Base-by-base conservation (phyloP, 441 rosid species). In the Populus tomentosa region DNA sequence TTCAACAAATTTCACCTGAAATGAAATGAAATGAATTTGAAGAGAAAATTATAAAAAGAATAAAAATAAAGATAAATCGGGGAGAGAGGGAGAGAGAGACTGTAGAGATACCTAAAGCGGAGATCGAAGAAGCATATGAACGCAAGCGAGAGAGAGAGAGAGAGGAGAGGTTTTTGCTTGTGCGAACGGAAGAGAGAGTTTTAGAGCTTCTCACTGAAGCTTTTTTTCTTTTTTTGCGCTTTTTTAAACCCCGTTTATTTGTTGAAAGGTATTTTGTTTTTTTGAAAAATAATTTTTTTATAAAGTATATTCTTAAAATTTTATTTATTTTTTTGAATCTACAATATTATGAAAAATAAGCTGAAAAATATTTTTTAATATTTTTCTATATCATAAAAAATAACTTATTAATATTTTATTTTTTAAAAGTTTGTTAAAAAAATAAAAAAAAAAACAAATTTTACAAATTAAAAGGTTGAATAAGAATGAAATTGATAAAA, bases 51-150 rank as follows among this genome's bases (percentile, higher is more conserved):
- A 50, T 3, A 4, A 2, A 5, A 20, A 33, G 3, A 33, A 20
- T 53, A 26, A 71, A 13, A 9, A 62, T 23, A 23, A 23, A 4
- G 65, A 62, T 62, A 23, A 62, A 62, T 23, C 65, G n/a, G 26
- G 21, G 65, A 62, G 65, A 62, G 8, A 61, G 28, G 18, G 24
- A 61, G 65, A 61, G 65, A 62, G 28, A 56, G 9, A 62, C 65
- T 10, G 28, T 23, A 61, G 26, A 21, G 13, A 61, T 61, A 62
- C 79, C 75, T 71, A 66, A 16, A 71, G 68, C 18, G 13, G 75
- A 77, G 53, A 62, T 77, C 75, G 30, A 38, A 36, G 79, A 67
- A 46, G 28, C 71, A 66, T 46, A 71, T 46, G 66, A 46, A 21
- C 50, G n/a, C 8, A 14, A 70, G 3, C 4, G 7, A 42, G 16